Base-by-base conservation (phyloP, 2,329 filamentous ascomycete species). In the Trichoderma guizhouense region DNA sequence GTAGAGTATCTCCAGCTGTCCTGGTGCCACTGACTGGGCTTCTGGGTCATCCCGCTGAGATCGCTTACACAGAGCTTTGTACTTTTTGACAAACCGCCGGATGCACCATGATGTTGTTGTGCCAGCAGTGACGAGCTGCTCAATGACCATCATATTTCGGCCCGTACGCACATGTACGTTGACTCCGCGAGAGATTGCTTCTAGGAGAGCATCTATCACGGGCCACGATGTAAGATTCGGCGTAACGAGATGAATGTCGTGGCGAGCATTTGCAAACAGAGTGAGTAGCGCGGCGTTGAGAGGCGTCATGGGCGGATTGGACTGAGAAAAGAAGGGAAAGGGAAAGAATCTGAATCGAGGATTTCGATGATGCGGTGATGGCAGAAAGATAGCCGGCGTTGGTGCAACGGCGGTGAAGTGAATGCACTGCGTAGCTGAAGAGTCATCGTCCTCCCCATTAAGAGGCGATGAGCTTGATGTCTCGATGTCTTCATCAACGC, bases 81-180 rank as follows among this genome's bases (percentile, higher is more conserved):
- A 90, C 28, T 84, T 82, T 58, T 85, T 85, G 3, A 91, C 83
- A 9, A 95, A 83, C 60, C 82, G 85, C 32, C 82, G 84, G 5
- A 96, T 77, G 73, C 91, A 92, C 73, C 88, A 84, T 0, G 88
- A 84, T 0, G 93, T 95, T 0, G 91, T 93, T 0, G 91, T 94
- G 0, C 91, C 91, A 0, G 92, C 90, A 0, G 93, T 96, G 28
- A 93, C 83, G n/a, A 96, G 83, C 79, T 97, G 93, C 81, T 97
- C 93, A 34, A 93, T 81, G 18, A 92, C 78, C 92, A 94, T 95
- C 85, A 95, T 90, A 15, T 84, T 83, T 72, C 86, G 86, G 74
- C 89, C 91, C 0, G 92, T 94, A 7, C 92, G 83, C 57, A 95
- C 86, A 8, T 84, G 84, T 1, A 97, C 88, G 69, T 91, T 81